Base-by-base conservation (phyloP, 768 basidiomycete species). In the Rhodotorula paludigena region DNA sequence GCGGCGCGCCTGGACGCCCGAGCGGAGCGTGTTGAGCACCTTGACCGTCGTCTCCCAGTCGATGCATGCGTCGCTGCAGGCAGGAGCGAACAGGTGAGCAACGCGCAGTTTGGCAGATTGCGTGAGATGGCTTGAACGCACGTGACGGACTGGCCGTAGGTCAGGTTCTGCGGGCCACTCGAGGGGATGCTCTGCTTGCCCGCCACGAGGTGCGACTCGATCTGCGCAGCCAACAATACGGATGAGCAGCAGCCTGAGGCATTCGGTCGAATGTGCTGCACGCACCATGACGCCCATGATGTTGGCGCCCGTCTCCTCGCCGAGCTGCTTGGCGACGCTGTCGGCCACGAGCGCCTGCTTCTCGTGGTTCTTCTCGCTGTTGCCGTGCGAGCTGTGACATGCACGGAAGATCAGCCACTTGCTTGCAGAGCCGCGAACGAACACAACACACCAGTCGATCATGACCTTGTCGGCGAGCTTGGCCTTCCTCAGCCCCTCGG, bases 261-360 rank as follows among this genome's bases (percentile, higher is more conserved):
- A 21, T 28, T 21, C 48, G 45, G 16, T 9, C 5, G 23, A 18
- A 36, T 39, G 7, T 3, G 15, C 4, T 32, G 18, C n/a, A 32
- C 79, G 97, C 94, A 98, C 82, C 93, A 97, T 98, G 61, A 92
- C 89, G 53, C 91, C 92, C 84, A 90, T 87, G 74, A 94, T 92
- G 68, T 83, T 81, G 20, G 66, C 60, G 10, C 81, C 74, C 1
- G 86, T 83, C 1, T 89, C 92, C 25, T 38, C 25, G 30, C 48
- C 68, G 62, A 72, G 59, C 73, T 75, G 74, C 71, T 56, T 30
- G 4, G 91, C 92, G 71, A 99, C 87, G 76, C 94, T 87, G 39
- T 90, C 88, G 14, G 89, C 90, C 42, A 98, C 94, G 65, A 89
- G 86, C 6, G 86, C 81, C 80, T 99, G 94, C 74, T 86, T 89